Evolutionary conservation across 345 rosid species (phyloP), one percentile per base, ranked within the genome.

Genomic region (Nephelium lappaceum): DNA sequence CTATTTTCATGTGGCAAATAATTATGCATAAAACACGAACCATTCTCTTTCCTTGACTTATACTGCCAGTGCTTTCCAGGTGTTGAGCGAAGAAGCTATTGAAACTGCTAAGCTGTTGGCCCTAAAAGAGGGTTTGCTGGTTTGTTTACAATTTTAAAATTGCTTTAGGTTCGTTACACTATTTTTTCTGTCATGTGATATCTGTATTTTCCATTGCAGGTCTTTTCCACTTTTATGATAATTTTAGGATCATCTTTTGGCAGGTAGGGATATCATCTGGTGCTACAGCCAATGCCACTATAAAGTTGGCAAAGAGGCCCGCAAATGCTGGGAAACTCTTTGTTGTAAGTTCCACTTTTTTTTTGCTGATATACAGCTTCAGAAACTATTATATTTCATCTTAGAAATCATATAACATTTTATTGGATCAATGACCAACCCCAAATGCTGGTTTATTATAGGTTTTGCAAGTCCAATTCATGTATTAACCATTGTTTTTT

Each of bases 241-340:
- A 45, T 43, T 0, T 8, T 31, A 27, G 21, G 11, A 74, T 47
- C 9, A 49, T 76, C n/a, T 18, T 6, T 65, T 62, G 39, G 21
- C 80, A 88, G 93, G 87, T 85, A 2, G 90, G 90, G 66, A 84
- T 88, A 71, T 88, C 95, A 16, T 84, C 93, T 5, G 91, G 90
- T 51, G 91, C 89, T 24, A 89, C 88, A 5, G 81, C 91, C 16
- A 85, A 83, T 0, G 91, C 91, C 16, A 93, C 90, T 21, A 85
- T 87, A 43, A 81, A 57, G 68, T 11, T 87, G 74, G 90, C 86
- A 38, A 89, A 85, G 83, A 85, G 86, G 81, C 89, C 91, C 0
- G 90, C 89, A 77, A 76, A 74, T 69, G 76, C 87, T 0, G 91
- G 87, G 67, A 89, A 91, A 82, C 87, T 87, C 57, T 76, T 89